A percentile compares a stretch with the other conserved stretches of the same genome.
phyloP scores from a whole-genome alignment of 75 land plant genomes.

The Pinus tabuliformis region DNA sequence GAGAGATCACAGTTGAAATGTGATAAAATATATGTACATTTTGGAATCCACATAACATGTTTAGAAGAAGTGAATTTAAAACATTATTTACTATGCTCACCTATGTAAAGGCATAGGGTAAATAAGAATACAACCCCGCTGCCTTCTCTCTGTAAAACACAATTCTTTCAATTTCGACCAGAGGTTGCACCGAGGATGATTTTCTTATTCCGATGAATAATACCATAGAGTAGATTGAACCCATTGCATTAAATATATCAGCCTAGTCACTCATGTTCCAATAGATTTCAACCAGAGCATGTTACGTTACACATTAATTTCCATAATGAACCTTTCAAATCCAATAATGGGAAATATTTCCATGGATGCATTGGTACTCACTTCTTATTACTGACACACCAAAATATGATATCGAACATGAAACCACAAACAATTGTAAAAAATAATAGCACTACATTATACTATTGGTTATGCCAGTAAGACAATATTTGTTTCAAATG shows the following conservation, averaged over 20 bases:
- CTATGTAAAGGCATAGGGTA: constrained; percentile 79
- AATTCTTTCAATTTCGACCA: constrained; percentile 68
- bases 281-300: too few relatives aligned
- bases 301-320: constrained; percentile 18
- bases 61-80: too few relatives aligned
- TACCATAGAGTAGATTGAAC: constrained; percentile 60
- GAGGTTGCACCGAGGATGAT: constrained; percentile 56
- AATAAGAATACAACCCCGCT: constrained; percentile 77
- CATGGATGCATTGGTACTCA: background rate
- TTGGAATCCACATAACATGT: too few relatives aligned
- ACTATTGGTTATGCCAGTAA: constrained; percentile 79
- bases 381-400: constrained; percentile 55
- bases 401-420: constrained; percentile 70
- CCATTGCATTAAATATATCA: constrained; percentile 55
- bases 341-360: too few relatives aligned
- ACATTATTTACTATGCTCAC: constrained; percentile 13
- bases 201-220: constrained; percentile 66
- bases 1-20: too few relatives aligned
- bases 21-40: too few relatives aligned
- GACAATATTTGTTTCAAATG: constrained; percentile 65
- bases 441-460: constrained; percentile 65
- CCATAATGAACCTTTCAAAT: too few relatives aligned
- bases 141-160: constrained; percentile 83
- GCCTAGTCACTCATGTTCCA: constrained; percentile 34
- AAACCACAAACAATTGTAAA: constrained; percentile 50